Percentiles rank a stretch among this genome's conserved stretches.
phyloP scores from a whole-genome alignment of 345 rosid species.

The Ricinus communis region DNA sequence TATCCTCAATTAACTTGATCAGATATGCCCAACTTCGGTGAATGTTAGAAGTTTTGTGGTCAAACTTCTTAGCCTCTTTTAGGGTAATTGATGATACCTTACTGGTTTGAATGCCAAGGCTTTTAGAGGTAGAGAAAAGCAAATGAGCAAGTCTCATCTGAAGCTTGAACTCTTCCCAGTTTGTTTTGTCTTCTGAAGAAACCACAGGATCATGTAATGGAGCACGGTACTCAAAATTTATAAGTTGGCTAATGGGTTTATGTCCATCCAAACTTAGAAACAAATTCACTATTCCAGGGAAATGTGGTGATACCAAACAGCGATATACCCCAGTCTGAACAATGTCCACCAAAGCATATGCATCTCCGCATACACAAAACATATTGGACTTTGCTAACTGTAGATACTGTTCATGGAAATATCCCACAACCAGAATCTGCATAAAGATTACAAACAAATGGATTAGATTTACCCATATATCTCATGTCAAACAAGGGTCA shows the following conservation, averaged over 20 bases:
- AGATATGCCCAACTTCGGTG: slow-evolving; percentile 67
- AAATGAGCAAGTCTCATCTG: slow-evolving; percentile 78
- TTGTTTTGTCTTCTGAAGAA: slow-evolving; percentile 46
- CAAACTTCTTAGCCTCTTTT: slow-evolving; percentile 67
- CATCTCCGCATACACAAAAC: slow-evolving; percentile 72
- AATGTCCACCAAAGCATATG: slow-evolving; percentile 52
- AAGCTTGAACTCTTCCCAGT: slow-evolving; percentile 68
- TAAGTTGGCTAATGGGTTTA: slow-evolving; percentile 72
- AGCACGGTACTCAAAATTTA: slow-evolving; percentile 71
- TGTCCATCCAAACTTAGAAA: slow-evolving; percentile 77
- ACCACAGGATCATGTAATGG: slow-evolving; percentile 32
- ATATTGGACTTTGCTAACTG: slow-evolving; percentile 59
- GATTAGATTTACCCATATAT: background rate
- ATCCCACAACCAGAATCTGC: slow-evolving; percentile 75
- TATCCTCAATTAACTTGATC: slow-evolving; percentile 56
- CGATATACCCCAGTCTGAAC: slow-evolving; percentile 84
- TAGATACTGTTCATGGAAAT: slow-evolving; percentile 53
- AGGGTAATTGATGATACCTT: slow-evolving; percentile 46
- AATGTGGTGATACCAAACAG: slow-evolving; percentile 63
- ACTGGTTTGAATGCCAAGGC: slow-evolving; percentile 52
- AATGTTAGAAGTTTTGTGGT: slow-evolving; percentile 46
- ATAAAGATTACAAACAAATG: slow-evolving; percentile 8
- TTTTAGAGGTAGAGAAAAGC: slow-evolving; percentile 68
- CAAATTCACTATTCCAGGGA: slow-evolving; percentile 63
- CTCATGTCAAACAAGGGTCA: background rate